Evolutionary conservation across 2,329 filamentous ascomycete species (phyloP), one percentile per base, ranked within the genome.

Genomic region (Venturia effusa): DNA sequence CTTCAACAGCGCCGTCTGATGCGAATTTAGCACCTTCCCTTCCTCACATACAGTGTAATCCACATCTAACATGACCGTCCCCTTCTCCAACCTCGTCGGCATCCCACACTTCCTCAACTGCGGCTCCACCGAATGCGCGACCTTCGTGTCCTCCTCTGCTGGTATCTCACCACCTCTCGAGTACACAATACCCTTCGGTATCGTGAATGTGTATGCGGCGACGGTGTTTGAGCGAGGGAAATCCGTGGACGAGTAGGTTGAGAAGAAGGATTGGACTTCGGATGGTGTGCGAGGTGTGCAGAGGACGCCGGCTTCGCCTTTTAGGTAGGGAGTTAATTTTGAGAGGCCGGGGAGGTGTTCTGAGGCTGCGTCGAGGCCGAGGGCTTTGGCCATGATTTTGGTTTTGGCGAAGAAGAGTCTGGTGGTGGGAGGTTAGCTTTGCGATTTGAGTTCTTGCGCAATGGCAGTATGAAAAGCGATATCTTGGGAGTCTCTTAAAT

Each of bases 391-490:
- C 92, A 97, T 97, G 76, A 99, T 92, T 80, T 97, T 97, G 66
- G 93, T 97, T 81, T 97, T 99, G 79, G 93, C 94, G 78, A 97
- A 97, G 85, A 97, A 97, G 75, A 99, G 81, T 70, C 92, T 94
- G 71, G 59, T 22, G 8, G 37, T 34, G 45, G 22, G 45, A 55
- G 39, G 51, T 32, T 34, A 39, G 40, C 22, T 22, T 27, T 34
- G n/a, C 39, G 40, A 45, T 61, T 43, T 22, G 4, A n/a, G 24
- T 2, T 45, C 43, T 51, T 51, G 22, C 22, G 10, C 15, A 10
- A 41, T n/a, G 40, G 19, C 41, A 45, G 41, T n/a, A 22, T 45
- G 41, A 7, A 22, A 22, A 15, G 41, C 41, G 13, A 41, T 7
- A 41, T 41, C 13, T 41, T 41, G 5, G 40, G 13, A 15, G 15